These are phyloP conservation scores for Pseudotsuga menziesii DNA, from an alignment of 75 land plant genomes.

Conservation along the genomic window DNA sequence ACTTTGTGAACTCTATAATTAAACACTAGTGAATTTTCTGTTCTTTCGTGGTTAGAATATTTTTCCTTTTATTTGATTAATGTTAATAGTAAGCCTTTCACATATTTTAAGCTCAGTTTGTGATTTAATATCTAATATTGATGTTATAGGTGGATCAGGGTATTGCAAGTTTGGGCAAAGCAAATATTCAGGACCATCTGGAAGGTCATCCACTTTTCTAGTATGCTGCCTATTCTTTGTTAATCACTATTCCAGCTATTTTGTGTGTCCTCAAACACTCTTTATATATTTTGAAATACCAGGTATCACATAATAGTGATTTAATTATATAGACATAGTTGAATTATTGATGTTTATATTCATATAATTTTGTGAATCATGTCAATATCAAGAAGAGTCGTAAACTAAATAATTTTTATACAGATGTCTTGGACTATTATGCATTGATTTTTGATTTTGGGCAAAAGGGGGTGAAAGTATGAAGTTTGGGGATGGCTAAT, in stretches of 20 bases:
- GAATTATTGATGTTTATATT: background rate
- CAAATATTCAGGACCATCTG: slow-evolving; percentile 55
- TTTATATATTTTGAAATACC: background rate
- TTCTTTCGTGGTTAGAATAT: background rate
- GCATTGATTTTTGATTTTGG: background rate
- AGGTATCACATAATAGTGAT: background rate
- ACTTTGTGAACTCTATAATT: background rate
- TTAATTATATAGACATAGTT: background rate
- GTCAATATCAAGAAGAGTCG: background rate
- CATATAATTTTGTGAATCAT: background rate
- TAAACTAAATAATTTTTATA: background rate
- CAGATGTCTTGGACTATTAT: background rate
- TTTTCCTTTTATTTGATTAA: background rate
- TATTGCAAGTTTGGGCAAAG: slow-evolving; percentile 95
- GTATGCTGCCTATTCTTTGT: slow-evolving; percentile 28
- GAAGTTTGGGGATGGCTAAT: too few species aligned
- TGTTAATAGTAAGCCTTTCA: background rate
- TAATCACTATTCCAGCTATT: background rate
- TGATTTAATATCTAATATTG: background rate
- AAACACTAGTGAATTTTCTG: too few species aligned
- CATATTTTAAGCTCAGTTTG: background rate
- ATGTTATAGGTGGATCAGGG: slow-evolving; percentile 80
- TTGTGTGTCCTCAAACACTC: background rate
- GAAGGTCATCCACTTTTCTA: slow-evolving; percentile 75
- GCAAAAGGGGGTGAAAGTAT: too few species aligned